A percentile compares a stretch with the other conserved stretches of the same genome.
Conservation (phyloP, 2,329 filamentous ascomycete species). For the Cercospora sesami region DNA sequence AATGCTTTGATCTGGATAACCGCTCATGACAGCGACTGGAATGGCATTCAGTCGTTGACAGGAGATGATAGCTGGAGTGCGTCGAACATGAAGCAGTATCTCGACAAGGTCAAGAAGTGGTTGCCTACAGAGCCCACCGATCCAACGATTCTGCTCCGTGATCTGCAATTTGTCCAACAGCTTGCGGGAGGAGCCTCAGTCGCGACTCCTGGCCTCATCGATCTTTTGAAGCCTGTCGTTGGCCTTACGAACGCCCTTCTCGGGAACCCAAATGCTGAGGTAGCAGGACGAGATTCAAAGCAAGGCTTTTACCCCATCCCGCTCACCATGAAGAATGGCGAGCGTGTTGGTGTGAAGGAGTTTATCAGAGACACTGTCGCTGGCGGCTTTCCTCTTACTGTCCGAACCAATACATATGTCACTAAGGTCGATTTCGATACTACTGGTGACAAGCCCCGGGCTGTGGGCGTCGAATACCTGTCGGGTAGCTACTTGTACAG, state of each 20-base stretch:
- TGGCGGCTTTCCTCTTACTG: conserved; percentile 58
- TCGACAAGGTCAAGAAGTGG: conserved; percentile 57
- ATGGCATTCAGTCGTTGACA: conserved; percentile 58
- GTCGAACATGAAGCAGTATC: conserved; percentile 60
- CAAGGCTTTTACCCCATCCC: conserved; percentile 61
- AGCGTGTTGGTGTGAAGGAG: conserved; percentile 57
- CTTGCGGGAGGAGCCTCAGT: conserved; percentile 28
- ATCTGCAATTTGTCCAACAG: conserved; percentile 26
- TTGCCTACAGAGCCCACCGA: conserved; percentile 54
- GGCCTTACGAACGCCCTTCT: conserved; percentile 25
- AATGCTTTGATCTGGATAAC: conserved; percentile 62
- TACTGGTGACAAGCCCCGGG: conserved; percentile 49
- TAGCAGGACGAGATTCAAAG: conserved; percentile 47
- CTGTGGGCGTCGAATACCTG: conserved; percentile 47
- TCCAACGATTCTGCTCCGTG: conserved; percentile 46
- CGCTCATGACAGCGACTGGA: conserved; percentile 61
- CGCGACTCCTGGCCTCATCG: conserved; percentile 41
- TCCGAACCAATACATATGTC: conserved; percentile 62
- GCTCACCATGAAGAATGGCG: conserved; percentile 36
- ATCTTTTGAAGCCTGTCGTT: conserved; percentile 31
- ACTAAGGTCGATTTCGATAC: conserved; percentile 67
- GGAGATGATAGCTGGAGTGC: conserved; percentile 62
- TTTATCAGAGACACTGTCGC: conserved; percentile 54
- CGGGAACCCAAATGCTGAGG: conserved; percentile 48
- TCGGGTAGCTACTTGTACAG: conserved; percentile 43